Percentiles rank a stretch among this genome's conserved stretches.
phyloP scores from a whole-genome alignment of 805 yeast species.

The Cyberlindnera maritima region DNA sequence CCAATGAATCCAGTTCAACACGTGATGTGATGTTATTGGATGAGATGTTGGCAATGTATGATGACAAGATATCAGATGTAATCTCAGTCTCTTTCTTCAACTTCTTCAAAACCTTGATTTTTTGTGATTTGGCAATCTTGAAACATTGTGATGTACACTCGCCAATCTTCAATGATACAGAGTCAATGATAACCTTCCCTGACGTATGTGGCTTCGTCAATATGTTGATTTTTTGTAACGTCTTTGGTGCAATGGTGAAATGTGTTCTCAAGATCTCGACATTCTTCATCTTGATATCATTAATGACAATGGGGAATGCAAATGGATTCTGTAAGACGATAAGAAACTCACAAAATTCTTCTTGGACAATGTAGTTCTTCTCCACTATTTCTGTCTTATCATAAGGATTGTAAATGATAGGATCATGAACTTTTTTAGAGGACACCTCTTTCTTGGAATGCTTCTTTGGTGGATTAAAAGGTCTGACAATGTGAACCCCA shows the following conservation, averaged over 20 bases:
- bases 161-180: constrained; percentile 48
- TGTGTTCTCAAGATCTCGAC: constrained; percentile 30
- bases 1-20: constrained; percentile 29
- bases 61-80: constrained; percentile 2
- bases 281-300: constrained; percentile 40
- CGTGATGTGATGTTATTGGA: constrained; percentile 17
- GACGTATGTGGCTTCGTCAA: constrained; percentile 45
- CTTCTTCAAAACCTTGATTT: constrained; percentile 24
- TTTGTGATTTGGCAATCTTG: constrained; percentile 35
- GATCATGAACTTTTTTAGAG: constrained; percentile 27
- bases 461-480: constrained; percentile 26
- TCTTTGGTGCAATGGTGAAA: constrained; percentile 36
- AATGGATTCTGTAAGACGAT: constrained; percentile 76
- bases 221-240: constrained; percentile 38
- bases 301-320: constrained; percentile 65
- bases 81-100: constrained; percentile 20
- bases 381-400: constrained; percentile 23
- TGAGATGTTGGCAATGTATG: constrained; percentile 17
- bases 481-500: constrained; percentile 37
- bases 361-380: constrained; percentile 45
- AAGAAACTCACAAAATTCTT: constrained; percentile 58
- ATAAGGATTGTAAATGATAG: constrained; percentile 60
- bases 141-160: constrained; percentile 49
- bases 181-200: constrained; percentile 49
- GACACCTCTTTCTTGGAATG: constrained; percentile 10